Conservation (phyloP, 2,329 filamentous ascomycete genomes). For the Cryoendolithus antarcticus region DNA sequence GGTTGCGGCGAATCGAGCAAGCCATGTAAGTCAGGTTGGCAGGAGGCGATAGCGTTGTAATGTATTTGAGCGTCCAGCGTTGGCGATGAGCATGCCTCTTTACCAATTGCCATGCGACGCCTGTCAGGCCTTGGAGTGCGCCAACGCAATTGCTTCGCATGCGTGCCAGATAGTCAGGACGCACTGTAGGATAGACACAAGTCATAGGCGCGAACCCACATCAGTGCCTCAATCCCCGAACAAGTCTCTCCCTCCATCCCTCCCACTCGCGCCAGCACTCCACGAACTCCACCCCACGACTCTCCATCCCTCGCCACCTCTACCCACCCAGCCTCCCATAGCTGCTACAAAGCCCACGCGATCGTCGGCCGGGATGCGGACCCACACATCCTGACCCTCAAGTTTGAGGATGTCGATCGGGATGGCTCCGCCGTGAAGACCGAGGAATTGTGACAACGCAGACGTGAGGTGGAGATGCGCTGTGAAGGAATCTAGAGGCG, state of each 20-base stretch:
- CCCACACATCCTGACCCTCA: slow-evolving; percentile 44
- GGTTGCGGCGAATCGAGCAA: no score
- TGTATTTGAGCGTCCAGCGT: background rate
- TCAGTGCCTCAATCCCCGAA: slow-evolving; percentile 33
- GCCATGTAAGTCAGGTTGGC: no score
- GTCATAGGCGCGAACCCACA: no score
- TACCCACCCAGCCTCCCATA: slow-evolving; percentile 51
- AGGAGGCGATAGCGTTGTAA: no score
- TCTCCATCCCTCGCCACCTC: slow-evolving; percentile 31
- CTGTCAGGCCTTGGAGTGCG: no score
- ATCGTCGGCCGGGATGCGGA: slow-evolving; percentile 52
- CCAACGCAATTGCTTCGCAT: no score
- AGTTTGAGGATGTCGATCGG: slow-evolving; percentile 58
- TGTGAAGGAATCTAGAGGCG: slow-evolving; percentile 47
- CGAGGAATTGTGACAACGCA: slow-evolving; percentile 57
- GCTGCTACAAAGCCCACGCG: slow-evolving; percentile 50
- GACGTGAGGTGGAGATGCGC: slow-evolving; percentile 50
- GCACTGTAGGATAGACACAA: no score
- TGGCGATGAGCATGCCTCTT: background rate
- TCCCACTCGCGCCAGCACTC: slow-evolving; percentile 48
- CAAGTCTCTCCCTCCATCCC: slow-evolving; percentile 32
- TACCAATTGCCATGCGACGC: background rate
- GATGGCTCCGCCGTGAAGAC: slow-evolving; percentile 54
- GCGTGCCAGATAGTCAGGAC: no score
- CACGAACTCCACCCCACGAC: slow-evolving; percentile 51